A percentile compares a stretch with the other conserved stretches of the same genome.
These are phyloP conservation scores for Starmerella bombicola DNA, from an alignment of 805 yeast species.

Conservation along the genomic window DNA sequence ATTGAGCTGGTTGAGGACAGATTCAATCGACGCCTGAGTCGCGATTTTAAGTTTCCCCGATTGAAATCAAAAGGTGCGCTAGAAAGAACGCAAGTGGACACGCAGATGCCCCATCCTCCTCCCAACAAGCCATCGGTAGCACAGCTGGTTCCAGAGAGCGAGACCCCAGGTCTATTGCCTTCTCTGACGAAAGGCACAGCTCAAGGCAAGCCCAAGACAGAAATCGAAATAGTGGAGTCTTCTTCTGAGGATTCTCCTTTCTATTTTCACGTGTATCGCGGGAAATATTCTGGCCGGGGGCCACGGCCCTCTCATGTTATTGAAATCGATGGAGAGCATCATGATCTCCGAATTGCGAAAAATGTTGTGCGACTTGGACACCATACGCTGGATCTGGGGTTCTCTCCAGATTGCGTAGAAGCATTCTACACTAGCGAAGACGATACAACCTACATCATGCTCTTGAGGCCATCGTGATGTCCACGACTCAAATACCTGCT, in stretches of 20 bases:
- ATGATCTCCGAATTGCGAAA: slow-evolving; percentile 5
- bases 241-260: slow-evolving; percentile 3
- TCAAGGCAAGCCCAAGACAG: not conserved
- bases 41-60: slow-evolving; percentile 57
- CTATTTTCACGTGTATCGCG: slow-evolving; percentile 19
- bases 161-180: not conserved
- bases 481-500: not conserved
- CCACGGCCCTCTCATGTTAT: slow-evolving; percentile 17
- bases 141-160: not conserved
- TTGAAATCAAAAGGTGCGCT: slow-evolving; percentile 57
- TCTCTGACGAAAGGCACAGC: not conserved
- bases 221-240: slow-evolving; percentile 8
- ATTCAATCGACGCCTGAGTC: slow-evolving; percentile 40
- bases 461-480: slow-evolving; percentile 11
- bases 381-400: not conserved
- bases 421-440: slow-evolving; percentile 18
- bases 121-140: too few species aligned
- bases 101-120: slow-evolving; percentile 7
- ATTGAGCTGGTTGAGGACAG: slow-evolving; percentile 61
- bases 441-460: slow-evolving; percentile 20
- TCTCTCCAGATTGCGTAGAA: slow-evolving; percentile 6
- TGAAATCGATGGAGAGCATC: slow-evolving; percentile 18
- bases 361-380: not conserved
- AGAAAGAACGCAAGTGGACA: slow-evolving; percentile 30
- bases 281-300: slow-evolving; percentile 15